A percentile compares a stretch with the other conserved stretches of the same genome.
phyloP scores from a whole-genome alignment of 805 yeast species.

The Suhomyces sp. region DNA sequence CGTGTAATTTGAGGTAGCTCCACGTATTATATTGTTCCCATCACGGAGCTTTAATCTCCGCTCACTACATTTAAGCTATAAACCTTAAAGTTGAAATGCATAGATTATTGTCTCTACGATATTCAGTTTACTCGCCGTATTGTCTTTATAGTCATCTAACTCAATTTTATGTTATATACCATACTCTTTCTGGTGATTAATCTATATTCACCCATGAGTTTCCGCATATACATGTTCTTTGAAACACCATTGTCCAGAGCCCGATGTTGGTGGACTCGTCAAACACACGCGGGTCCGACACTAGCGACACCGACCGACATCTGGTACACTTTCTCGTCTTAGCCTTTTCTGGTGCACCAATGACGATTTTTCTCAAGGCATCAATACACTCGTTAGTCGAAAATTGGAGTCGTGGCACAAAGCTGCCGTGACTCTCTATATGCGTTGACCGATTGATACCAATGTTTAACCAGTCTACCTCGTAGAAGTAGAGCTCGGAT shows the following conservation, averaged over 20 bases:
- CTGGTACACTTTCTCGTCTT: slow-evolving; percentile 37
- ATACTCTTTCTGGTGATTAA: neutral
- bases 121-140: too few relatives aligned
- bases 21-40: too few relatives aligned
- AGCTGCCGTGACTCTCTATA: neutral
- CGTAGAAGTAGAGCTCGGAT: slow-evolving; percentile 58
- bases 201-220: slow-evolving; percentile 60
- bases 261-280: slow-evolving; percentile 30
- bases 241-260: slow-evolving; percentile 63
- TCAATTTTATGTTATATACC: too few relatives aligned
- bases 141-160: too few relatives aligned
- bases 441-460: slow-evolving; percentile 18
- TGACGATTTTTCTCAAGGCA: slow-evolving; percentile 35
- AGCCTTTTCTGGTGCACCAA: slow-evolving; percentile 11
- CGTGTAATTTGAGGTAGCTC: too few relatives aligned
- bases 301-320: slow-evolving; percentile 41
- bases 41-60: neutral
- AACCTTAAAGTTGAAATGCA: neutral
- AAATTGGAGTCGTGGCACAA: slow-evolving; percentile 15
- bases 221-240: slow-evolving; percentile 75
- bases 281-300: slow-evolving; percentile 38
- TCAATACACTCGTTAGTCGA: slow-evolving; percentile 29
- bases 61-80: neutral
- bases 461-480: slow-evolving; percentile 61
- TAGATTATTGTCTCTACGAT: too few relatives aligned